Base-by-base conservation (phyloP, 108 stramenopile genomes). In the Nannochloropsis salina region DNA sequence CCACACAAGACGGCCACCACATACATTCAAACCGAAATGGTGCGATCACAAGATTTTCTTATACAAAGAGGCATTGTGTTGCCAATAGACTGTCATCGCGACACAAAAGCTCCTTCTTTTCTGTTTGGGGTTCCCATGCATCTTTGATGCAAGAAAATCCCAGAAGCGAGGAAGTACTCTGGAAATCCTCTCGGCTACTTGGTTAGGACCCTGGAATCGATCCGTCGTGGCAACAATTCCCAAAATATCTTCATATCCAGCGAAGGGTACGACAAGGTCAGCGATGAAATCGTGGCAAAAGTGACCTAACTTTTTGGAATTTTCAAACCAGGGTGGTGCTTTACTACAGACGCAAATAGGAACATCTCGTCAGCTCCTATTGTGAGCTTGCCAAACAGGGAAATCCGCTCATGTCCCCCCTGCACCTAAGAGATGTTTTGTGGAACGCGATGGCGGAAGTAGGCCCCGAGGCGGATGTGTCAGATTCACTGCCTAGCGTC, bases 1-100 rank as follows among this genome's bases (percentile, higher is more conserved):
- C 61, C 61, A n/a, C 61, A 74, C 61, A 74, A 74, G 61, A 74
- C 61, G 61, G 15, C 61, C 20, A 74, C 61, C 61, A 74, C 61
- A n/a, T 74, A 74, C 2, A 74, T 74, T 74, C 61, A 74, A n/a
- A 74, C 3, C n/a, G n/a, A 74, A 74, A 4, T 74, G n/a, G 15
- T 15, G 15, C 61, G n/a, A 74, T 15, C 15, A n/a, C 61, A 2
- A 4, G 61, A 6, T n/a, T n/a, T 2, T n/a, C 61, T 74, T 15
- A 6, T n/a, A 74, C 20, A 74, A n/a, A 74, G 15, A n/a, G 61
- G 61, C 2, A n/a, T n/a, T n/a, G n/a, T 74, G 15, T 15, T 74
- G 61, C 61, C 61, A 74, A 4, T 74, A n/a, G 61, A 2, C 0
- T n/a, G n/a, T n/a, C 1, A 4, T n/a, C n/a, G 61, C 61, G 61